Evolutionary conservation across 495 filamentous ascomycete genomes (phyloP), one percentile per base, ranked within the genome.

Genomic region (Staphylotrichum longicolle): DNA sequence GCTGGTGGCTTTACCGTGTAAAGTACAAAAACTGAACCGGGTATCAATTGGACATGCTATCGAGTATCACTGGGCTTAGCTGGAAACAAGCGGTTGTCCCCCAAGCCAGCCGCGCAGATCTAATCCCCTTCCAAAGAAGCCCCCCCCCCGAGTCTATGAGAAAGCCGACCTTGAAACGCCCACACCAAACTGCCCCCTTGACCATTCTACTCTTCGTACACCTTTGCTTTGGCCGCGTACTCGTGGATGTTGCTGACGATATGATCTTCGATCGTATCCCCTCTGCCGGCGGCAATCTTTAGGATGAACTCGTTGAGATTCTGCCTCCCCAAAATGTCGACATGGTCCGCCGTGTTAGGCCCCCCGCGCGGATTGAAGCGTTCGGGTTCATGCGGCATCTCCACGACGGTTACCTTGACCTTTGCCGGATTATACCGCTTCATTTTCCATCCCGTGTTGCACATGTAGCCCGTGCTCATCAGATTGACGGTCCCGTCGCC

Each of bases 381-480:
- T 60, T 96, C 92, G 0, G 94, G 94, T 71, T 98, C 92, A 70
- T 98, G 95, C 3, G 87, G 90, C 93, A 98, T 98, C 76, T 98
- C 94, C 65, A 85, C 91, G 4, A 91, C 88, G 58, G 88, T 93
- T 69, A 98, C 79, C 67, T 90, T 82, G 4, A 87, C 80, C 0
- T 86, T 85, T 0, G 91, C 89, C 1, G 94, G 94, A 70, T 98
- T 98, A 67, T 93, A 98, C 20, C 94, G 84, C 69, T 91, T 91
- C 67, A 98, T 89, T 54, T 85, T 83, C 94, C 94, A 98, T 32
- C 94, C 94, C 68, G 88, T 89, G 64, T 89, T 85, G 74, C 94
- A 98, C 94, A 98, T 98, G 70, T 97, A 98, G 3, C 91, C 94
- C 4, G 83, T 86, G 65, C 89, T 93, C 49, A 98, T 75, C 7